Conservation (phyloP, 345 rosid species). For the Eutrema japonicum region DNA sequence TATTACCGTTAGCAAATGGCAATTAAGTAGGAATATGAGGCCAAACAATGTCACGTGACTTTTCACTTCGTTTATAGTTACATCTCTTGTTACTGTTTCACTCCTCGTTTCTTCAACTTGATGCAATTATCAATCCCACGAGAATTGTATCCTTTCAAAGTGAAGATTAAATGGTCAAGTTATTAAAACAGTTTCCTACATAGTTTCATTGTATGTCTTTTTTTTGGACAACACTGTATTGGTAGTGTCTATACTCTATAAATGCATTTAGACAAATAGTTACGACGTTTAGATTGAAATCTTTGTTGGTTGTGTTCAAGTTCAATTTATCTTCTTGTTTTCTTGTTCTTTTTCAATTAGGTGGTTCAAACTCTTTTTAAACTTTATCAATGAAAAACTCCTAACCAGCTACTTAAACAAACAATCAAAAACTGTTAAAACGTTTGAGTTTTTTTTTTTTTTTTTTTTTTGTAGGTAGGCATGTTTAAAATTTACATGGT, state of each 20-base stretch:
- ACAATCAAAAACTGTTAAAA: too few relatives aligned
- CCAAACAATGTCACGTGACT: constrained; percentile 44
- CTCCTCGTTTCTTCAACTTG: constrained; percentile 14
- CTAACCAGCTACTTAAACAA: background rate
- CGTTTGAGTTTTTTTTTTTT: too few relatives aligned
- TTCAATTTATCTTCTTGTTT: background rate
- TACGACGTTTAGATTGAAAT: background rate
- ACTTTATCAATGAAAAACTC: background rate
- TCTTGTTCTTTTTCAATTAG: background rate
- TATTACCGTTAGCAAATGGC: constrained; percentile 42
- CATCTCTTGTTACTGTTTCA: background rate
- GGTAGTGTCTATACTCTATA: background rate
- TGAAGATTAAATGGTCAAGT: background rate
- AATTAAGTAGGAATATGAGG: constrained; percentile 20
- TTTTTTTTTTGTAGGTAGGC: too few relatives aligned
- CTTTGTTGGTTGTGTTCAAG: background rate
- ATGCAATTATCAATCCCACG: constrained; percentile 18
- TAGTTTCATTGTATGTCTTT: background rate
- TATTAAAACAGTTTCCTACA: background rate
- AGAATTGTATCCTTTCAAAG: constrained; percentile 2
- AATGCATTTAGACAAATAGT: background rate
- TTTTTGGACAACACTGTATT: background rate
- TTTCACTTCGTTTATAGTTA: background rate
- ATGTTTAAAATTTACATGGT: too few relatives aligned
- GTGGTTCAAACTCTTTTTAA: background rate